Base-by-base conservation (phyloP, 2,329 filamentous ascomycete genomes). In the Acephala macrosclerotiorum region DNA sequence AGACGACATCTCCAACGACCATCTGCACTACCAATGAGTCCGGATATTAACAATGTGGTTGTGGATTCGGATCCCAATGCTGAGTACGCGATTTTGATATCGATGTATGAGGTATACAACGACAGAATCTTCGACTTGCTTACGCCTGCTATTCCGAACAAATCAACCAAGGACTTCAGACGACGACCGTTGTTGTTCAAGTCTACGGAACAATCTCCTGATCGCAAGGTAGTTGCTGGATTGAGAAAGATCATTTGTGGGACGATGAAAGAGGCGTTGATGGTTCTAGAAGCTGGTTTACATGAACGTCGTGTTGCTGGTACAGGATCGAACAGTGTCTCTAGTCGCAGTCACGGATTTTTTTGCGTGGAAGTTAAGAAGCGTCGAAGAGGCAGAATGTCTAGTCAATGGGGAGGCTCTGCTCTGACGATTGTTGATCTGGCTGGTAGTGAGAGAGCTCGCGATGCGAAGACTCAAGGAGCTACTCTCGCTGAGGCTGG, bases 91-190 rank as follows among this genome's bases (percentile, higher is more conserved):
- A 89, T 99, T 61, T 82, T 99, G 12, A 85, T 99, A 25, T 97
- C 94, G 61, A 99, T 99, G 94, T 98, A 98, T 79, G 96, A 99
- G 78, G 95, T 99, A 1, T 97, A 99, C 82, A 99, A 99, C 75
- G 95, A 99, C 79, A 90, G 94, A 40, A 98, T 99, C 71, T 98
- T 96, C 77, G 96, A 99, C 74, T 87, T 99, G 0, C 83, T 99
- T 0, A 91, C 91, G 0, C 86, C 87, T 0, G 85, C 87, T 2
- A 79, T 83, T 25, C 85, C 85, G 68, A 84, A 84, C 0, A 85
- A 85, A 40, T 83, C 84, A 5, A 90, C 88, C 2, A 93, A 92
- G 72, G 90, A 93, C 65, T 84, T 85, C 69, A 85, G 89, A 59
- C 89, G 96, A n/a, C 88, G 94, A 33, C 89, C 93, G 0, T 81